Percentiles rank a stretch among this genome's conserved stretches.
These are phyloP conservation scores for Pseudomonodictys pantanalensis DNA, from an alignment of 495 filamentous ascomycete species.

Conservation along the genomic window DNA sequence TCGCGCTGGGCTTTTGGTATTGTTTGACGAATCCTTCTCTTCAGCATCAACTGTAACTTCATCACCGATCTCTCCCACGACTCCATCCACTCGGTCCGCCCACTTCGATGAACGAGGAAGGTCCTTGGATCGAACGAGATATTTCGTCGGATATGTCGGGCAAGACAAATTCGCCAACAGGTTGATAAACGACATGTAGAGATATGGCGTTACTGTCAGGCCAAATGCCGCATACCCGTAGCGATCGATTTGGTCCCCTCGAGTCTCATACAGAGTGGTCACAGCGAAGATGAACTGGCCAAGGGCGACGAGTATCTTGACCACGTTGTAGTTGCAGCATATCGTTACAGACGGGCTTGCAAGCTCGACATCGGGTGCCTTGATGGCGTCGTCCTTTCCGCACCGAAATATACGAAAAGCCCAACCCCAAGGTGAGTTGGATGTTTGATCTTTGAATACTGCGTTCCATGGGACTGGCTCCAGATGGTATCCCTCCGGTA, in stretches of 20 bases:
- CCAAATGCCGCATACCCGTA: conserved; percentile 10
- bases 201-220: neutral
- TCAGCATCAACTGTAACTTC: too few relatives aligned
- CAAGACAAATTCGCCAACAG: neutral
- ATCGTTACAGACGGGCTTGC: neutral
- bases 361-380: too few relatives aligned
- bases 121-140: neutral
- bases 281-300: neutral
- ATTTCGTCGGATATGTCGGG: neutral
- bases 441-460: too few relatives aligned
- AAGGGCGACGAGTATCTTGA: neutral
- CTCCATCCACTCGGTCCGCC: too few relatives aligned
- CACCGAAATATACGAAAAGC: too few relatives aligned
- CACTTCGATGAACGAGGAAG: too few relatives aligned
- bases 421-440: too few relatives aligned
- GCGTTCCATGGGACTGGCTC: too few relatives aligned
- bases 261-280: neutral
- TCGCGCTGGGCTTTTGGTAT: neutral
- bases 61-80: too few relatives aligned
- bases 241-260: conserved; percentile 1
- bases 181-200: conserved; percentile 8
- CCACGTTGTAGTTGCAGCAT: neutral
- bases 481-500: too few relatives aligned
- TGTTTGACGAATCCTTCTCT: too few relatives aligned
- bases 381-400: too few relatives aligned